These are phyloP conservation scores for Pseudocercospora cruenta DNA, from an alignment of 2,329 filamentous ascomycete species.

Conservation along the genomic window DNA sequence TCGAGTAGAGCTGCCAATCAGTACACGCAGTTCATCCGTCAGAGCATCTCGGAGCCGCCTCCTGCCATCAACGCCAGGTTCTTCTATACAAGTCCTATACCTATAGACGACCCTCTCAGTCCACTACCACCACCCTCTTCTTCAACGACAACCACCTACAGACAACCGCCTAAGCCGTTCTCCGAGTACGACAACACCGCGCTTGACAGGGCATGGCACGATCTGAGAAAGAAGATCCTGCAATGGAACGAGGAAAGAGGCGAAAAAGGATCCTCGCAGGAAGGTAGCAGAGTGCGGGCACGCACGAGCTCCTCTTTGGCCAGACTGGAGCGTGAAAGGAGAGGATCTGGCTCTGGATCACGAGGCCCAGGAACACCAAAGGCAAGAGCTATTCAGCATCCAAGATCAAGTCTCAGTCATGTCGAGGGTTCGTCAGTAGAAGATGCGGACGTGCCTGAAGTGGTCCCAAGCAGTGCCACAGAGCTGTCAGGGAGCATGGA, in stretches of 20 bases:
- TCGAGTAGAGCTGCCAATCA: constrained; percentile 13
- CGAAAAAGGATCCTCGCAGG: constrained; percentile 33
- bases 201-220: constrained; percentile 43
- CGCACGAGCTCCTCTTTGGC: constrained; percentile 21
- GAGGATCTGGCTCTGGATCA: constrained; percentile 24
- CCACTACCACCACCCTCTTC: constrained; percentile 40
- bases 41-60: constrained; percentile 42
- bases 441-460: constrained; percentile 14
- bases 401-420: constrained; percentile 31
- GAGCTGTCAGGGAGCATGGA: constrained; percentile 23
- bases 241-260: constrained; percentile 40
- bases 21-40: constrained; percentile 45
- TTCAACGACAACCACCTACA: constrained; percentile 23
- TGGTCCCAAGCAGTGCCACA: constrained; percentile 16
- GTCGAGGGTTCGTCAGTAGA: constrained; percentile 26
- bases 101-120: constrained; percentile 46
- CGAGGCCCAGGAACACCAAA: constrained; percentile 16
- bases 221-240: constrained; percentile 39
- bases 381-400: constrained; percentile 19
- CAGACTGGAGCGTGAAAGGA: constrained; percentile 22
- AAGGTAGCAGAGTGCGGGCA: constrained; percentile 28
- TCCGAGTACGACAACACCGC: constrained; percentile 43
- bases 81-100: constrained; percentile 43
- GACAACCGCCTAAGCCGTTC: constrained; percentile 42
- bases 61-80: constrained; percentile 41